Evolutionary conservation across 2,329 filamentous ascomycete species (phyloP).

Genomic region (Phyllosticta citriasiana): DNA sequence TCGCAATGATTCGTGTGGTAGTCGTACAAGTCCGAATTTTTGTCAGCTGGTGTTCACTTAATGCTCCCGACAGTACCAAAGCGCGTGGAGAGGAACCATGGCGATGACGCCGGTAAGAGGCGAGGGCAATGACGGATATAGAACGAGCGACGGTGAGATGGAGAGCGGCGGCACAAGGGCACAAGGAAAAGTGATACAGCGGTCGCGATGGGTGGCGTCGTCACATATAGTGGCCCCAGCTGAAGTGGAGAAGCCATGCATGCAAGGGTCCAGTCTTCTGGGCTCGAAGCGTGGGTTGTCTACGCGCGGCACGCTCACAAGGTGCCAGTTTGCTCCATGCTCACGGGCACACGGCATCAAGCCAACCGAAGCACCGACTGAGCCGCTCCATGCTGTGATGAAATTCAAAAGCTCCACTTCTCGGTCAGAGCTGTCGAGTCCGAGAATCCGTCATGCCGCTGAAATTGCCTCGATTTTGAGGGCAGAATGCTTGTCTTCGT

Average conservation of each 20-base stretch:
- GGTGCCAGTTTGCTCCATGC: not conserved
- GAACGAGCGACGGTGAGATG: constrained; percentile 2
- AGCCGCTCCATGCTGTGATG: not conserved
- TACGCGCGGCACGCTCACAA: not conserved
- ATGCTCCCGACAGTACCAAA: not conserved
- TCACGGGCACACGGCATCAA: not conserved
- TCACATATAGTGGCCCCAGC: not conserved
- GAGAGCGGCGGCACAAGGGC: not conserved
- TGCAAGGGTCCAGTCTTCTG: not conserved
- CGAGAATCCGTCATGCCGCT: not conserved
- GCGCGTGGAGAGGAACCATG: not conserved
- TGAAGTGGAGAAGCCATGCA: not conserved
- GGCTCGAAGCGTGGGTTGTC: not conserved
- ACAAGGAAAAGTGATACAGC: constrained; percentile 6
- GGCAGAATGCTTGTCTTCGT: not conserved
- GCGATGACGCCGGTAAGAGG: not conserved
- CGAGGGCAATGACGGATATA: not conserved
- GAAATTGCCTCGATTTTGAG: not conserved
- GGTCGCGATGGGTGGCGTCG: constrained; percentile 7
- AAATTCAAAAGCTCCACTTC: not conserved
- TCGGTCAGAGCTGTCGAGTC: not conserved
- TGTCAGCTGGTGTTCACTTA: not conserved
- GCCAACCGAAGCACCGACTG: not conserved
- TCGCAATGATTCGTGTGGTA: not conserved
- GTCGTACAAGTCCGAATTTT: not conserved